Base-by-base conservation (phyloP, 257 asterid species). In the Fraxinus pennsylvanica region DNA sequence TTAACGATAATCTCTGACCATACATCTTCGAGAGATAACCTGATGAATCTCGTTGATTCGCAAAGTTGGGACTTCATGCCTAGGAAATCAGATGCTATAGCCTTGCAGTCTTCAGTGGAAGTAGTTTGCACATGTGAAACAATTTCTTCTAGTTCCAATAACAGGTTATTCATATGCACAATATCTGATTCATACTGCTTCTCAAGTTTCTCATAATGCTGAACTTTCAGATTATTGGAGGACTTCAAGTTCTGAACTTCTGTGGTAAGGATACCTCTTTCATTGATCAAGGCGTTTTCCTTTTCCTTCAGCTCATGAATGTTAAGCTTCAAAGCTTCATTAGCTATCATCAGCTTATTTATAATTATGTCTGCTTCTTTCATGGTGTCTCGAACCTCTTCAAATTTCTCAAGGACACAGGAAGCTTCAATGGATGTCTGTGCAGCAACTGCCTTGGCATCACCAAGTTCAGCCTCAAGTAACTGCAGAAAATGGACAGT, bases 351-450 rank as follows among this genome's bases (percentile, higher is more conserved):
- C 85, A 93, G 87, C 82, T 92, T 95, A 82, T 93, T 96, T 84
- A 93, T 87, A 90, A 91, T 93, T 78, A 91, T 87, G 88, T 92
- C 97, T 63, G 99, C 97, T 81, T 93, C 98, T 78, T 84, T 90
- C 88, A 96, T 78, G 35, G 96, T 96, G 71, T 91, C 94, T 84
- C 92, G 99, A 75, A 89, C 90, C 88, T 93, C 99, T 85, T 86
- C 97, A 80, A 93, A 93, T 86, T 96, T 96, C 74, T 90, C 90
- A 77, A 96, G 89, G 83, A 93, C 69, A 76, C 94, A 92, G 45
- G 92, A 84, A 39, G 97, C 97, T 84, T 96, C 99, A 39, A 93
- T 89, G 78, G 90, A 82, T 89, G 93, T 93, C 92, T 93, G 97
- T 30, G 90, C 81, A 50, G 96, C 93, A 82, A 83, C 83, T 75